phyloP scores from a whole-genome alignment of 2,329 filamentous ascomycete species.

The Diplodia scrobiculata region DNA sequence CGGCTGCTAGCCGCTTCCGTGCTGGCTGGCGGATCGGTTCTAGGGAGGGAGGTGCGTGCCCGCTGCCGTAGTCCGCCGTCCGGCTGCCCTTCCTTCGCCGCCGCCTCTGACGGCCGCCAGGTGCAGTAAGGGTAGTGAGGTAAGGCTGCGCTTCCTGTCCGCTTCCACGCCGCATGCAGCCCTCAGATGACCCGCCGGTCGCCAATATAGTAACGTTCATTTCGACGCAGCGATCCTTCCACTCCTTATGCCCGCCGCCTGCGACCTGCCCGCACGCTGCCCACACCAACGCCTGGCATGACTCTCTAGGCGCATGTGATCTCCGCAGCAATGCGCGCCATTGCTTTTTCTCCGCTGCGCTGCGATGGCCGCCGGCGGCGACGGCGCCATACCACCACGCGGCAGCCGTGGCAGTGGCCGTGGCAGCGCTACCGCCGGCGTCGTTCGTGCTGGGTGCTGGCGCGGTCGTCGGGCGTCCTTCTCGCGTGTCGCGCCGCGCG shows the following conservation, averaged over 20 bases:
- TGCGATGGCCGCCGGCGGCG: neutral
- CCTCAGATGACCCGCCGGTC: constrained; percentile 24
- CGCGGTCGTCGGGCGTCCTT: neutral
- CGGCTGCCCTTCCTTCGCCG: constrained; percentile 6
- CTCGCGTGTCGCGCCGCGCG: constrained; percentile 2
- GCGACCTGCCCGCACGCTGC: constrained; percentile 1
- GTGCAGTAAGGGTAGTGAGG: neutral
- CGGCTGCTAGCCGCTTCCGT: constrained; percentile 26
- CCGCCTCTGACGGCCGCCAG: constrained; percentile 6
- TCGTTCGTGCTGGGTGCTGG: too few species aligned
- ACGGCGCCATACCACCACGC: neutral
- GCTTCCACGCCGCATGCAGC: constrained; percentile 3
- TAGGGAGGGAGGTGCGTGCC: neutral
- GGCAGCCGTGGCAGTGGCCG: neutral
- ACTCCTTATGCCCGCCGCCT: constrained; percentile 15
- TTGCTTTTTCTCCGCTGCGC: constrained; percentile 24
- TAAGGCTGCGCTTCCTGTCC: constrained; percentile 24
- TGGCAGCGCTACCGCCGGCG: too few species aligned
- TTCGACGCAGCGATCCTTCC: constrained; percentile 24
- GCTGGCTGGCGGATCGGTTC: constrained; percentile 3
- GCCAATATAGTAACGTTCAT: constrained; percentile 26
- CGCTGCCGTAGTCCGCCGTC: neutral
- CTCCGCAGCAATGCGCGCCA: constrained; percentile 19
- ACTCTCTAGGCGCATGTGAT: constrained; percentile 18
- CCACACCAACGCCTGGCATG: neutral